Base-by-base conservation (phyloP, 345 rosid species). In the Populus nigra region DNA sequence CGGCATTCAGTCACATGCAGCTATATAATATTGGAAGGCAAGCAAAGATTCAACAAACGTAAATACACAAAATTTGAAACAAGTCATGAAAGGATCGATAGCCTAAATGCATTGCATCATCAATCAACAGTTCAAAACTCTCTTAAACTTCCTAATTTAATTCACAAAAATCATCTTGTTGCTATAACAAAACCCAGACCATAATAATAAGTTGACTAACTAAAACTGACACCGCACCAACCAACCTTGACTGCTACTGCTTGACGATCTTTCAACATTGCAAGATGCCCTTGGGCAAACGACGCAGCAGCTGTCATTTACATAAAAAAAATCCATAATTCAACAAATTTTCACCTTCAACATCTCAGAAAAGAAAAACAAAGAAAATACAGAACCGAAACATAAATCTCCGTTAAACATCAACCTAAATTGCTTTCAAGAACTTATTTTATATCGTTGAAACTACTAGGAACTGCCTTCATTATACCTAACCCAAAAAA, bases 171-270 rank as follows among this genome's bases (percentile, higher is more conserved):
- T 38, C 50, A 22, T 12, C 17, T 8, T 33, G 72, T 7, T 27
- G n/a, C 5, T 7, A 65, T 8, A 36, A 73, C 7, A 29, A 39
- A 77, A 53, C 22, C 49, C 18, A 8, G 18, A 50, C 31, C 2
- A 61, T 65, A n/a, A 71, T 18, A 29, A 69, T 23, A 38, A 67
- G n/a, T 72, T 69, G 33, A 36, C n/a, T n/a, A n/a, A n/a, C n/a
- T n/a, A n/a, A n/a, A n/a, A n/a, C n/a, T n/a, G n/a, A n/a, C n/a
- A n/a, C n/a, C n/a, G n/a, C n/a, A n/a, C 31, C 31, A 6, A 71
- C 84, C 18, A 77, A 93, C 98, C 98, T 94, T 94, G 39, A 94
- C 75, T 57, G 94, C 98, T 76, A 93, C 97, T 85, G 88, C 93
- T 76, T 31, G 90, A 83, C 75, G 61, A 77, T 91, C 80, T 80